Evolutionary conservation across 2,329 filamentous ascomycete genomes (phyloP).

Genomic region (Nemania sp.): DNA sequence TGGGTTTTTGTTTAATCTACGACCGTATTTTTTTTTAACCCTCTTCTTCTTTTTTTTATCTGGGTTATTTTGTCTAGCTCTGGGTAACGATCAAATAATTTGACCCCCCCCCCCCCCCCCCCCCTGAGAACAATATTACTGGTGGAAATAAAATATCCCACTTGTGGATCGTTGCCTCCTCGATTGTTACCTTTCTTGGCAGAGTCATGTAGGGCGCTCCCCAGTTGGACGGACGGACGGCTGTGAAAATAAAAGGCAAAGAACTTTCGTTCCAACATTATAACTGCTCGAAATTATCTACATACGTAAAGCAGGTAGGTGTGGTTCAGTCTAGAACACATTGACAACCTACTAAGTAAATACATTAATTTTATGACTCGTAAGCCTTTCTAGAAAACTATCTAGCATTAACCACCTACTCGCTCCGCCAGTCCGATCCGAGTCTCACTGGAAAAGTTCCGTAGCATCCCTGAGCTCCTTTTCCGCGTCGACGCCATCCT

Average conservation of each 20-base stretch:
- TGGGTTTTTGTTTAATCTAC: too few species aligned
- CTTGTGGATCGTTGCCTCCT: slow-evolving; percentile 16
- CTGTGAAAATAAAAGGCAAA: too few species aligned
- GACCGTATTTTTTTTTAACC: too few species aligned
- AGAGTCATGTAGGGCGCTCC: background rate
- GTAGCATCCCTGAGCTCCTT: slow-evolving; percentile 14
- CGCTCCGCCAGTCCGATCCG: background rate
- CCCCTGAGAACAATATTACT: slow-evolving; percentile 13
- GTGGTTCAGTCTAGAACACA: background rate
- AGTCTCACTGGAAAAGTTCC: background rate
- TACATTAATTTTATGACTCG: background rate
- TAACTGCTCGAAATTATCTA: too few species aligned
- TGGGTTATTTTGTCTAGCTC: too few species aligned
- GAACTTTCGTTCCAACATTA: too few species aligned
- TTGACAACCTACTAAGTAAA: background rate
- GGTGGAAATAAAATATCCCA: slow-evolving; percentile 24
- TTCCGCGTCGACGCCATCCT: slow-evolving; percentile 1
- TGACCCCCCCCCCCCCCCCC: background rate
- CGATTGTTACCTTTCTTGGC: slow-evolving; percentile 12
- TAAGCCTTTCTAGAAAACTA: background rate
- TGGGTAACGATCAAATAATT: background rate
- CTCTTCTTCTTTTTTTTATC: too few species aligned
- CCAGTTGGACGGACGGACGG: too few species aligned
- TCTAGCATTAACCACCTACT: background rate
- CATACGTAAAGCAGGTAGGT: too few species aligned